A percentile compares a stretch with the other conserved stretches of the same genome.
Evolutionary conservation across 208 protist species (phyloP).

Genomic region (Leishmania guyanensis): DNA sequence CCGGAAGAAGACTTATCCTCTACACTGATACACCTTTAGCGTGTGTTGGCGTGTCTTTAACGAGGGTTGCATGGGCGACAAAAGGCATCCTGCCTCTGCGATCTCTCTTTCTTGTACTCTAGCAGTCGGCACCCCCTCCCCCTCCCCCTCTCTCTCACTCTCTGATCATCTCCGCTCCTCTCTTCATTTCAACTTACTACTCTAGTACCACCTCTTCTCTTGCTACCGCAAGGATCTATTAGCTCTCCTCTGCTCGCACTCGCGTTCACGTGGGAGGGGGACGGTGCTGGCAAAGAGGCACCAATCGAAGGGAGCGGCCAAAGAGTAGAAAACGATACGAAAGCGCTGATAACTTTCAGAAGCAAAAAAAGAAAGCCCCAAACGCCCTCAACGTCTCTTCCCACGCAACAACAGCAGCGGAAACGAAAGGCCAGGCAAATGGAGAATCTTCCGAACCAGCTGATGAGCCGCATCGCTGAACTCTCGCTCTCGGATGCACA

Average conservation of each 20-base stretch:
- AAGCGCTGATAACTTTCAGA: background rate
- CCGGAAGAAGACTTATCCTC: background rate
- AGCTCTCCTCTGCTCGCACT: background rate
- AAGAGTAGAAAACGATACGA: background rate
- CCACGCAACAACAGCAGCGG: background rate
- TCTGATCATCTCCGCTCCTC: background rate
- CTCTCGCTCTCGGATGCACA: constrained; percentile 31
- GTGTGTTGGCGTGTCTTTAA: background rate
- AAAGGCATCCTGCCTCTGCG: background rate
- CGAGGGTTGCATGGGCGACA: background rate
- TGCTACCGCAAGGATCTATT: background rate
- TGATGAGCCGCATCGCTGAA: constrained; percentile 21
- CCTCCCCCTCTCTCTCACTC: constrained; percentile 13
- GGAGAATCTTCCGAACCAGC: constrained; percentile 11
- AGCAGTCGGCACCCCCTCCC: background rate
- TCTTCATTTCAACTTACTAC: background rate
- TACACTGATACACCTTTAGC: background rate
- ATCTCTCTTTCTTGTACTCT: background rate
- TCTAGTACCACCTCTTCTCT: background rate
- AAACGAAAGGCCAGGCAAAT: background rate
- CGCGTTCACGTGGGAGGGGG: background rate
- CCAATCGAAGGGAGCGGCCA: background rate
- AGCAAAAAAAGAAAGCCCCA: background rate
- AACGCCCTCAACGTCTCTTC: background rate
- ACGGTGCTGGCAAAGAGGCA: background rate